A percentile compares a stretch with the other conserved stretches of the same genome.
These are phyloP conservation scores for Dendrothele bispora DNA, from an alignment of 768 basidiomycete species.

Conservation along the genomic window DNA sequence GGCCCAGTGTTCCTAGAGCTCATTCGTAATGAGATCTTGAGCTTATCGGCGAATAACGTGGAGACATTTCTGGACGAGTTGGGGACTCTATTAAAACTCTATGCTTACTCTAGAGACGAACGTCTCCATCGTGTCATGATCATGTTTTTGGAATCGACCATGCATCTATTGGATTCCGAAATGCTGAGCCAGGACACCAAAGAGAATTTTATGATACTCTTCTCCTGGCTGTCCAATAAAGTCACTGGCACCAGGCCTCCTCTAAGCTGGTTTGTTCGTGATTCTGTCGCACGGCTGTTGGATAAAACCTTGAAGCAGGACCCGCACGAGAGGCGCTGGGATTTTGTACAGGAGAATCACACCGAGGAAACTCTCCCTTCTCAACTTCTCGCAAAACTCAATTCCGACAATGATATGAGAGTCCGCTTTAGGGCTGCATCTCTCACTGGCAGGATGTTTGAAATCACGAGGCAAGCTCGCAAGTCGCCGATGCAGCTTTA, in stretches of 20 bases:
- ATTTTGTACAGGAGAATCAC: conserved; percentile 29
- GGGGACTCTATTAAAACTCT: conserved; percentile 48
- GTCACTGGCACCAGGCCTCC: conserved; percentile 40
- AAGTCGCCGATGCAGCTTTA: conserved; percentile 42
- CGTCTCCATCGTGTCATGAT: conserved; percentile 52
- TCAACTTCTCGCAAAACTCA: conserved; percentile 50
- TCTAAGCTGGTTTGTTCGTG: conserved; percentile 75
- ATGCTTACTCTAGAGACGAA: conserved; percentile 56
- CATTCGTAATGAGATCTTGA: conserved; percentile 54
- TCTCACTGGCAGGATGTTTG: conserved; percentile 58
- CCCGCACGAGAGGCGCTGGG: conserved; percentile 53
- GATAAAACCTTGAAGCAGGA: conserved; percentile 63
- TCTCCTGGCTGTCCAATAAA: conserved; percentile 51
- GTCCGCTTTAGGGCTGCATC: conserved; percentile 78
- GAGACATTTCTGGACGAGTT: conserved; percentile 55
- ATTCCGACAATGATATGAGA: conserved; percentile 75
- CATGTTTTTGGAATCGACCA: conserved; percentile 64
- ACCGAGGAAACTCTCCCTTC: conserved; percentile 36
- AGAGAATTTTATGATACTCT: conserved; percentile 47
- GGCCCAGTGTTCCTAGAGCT: conserved; percentile 56
- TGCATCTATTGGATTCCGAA: conserved; percentile 59
- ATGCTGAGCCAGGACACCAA: conserved; percentile 38
- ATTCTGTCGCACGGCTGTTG: conserved; percentile 63
- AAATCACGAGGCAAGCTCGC: conserved; percentile 38
- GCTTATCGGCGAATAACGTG: conserved; percentile 49